Evolutionary conservation across 176 grass and related monocot genomes (phyloP).

Genomic region (Metroxylon sagu): DNA sequence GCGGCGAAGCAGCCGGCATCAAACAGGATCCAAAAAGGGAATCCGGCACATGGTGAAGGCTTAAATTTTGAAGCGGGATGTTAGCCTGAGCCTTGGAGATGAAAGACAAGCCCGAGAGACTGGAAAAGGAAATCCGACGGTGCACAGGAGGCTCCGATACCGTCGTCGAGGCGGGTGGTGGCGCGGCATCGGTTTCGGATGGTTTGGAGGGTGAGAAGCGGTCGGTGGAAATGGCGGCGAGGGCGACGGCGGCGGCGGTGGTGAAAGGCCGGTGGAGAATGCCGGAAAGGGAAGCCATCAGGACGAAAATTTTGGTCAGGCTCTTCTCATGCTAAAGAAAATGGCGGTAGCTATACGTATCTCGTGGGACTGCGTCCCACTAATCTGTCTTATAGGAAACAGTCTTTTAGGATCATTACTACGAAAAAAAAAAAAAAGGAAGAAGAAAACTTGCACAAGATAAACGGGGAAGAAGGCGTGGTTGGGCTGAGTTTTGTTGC

Average conservation of each 20-base stretch:
- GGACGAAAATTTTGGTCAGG: too few relatives aligned
- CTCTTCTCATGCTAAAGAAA: too few relatives aligned
- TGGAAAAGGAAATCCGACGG: neutral
- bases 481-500: too few relatives aligned
- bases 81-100: neutral
- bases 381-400: too few relatives aligned
- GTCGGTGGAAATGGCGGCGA: slow-evolving; percentile 53
- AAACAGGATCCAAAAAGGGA: slow-evolving; percentile 8
- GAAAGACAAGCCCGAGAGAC: slow-evolving; percentile 12
- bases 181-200: neutral
- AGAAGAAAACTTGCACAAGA: too few relatives aligned
- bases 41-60: neutral
- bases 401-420: too few relatives aligned
- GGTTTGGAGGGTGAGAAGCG: slow-evolving; percentile 31
- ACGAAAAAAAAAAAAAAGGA: too few relatives aligned
- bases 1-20: slow-evolving; percentile 31
- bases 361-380: too few relatives aligned
- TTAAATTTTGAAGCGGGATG: slow-evolving; percentile 1
- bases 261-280: slow-evolving; percentile 68
- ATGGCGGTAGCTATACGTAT: too few relatives aligned
- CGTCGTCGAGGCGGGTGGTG: neutral
- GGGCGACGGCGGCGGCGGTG: slow-evolving; percentile 51
- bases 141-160: neutral
- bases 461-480: too few relatives aligned
- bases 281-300: slow-evolving; percentile 60